These are phyloP conservation scores for Grosmannia clavigera DNA, from an alignment of 2,329 filamentous ascomycete genomes.

Conservation along the genomic window DNA sequence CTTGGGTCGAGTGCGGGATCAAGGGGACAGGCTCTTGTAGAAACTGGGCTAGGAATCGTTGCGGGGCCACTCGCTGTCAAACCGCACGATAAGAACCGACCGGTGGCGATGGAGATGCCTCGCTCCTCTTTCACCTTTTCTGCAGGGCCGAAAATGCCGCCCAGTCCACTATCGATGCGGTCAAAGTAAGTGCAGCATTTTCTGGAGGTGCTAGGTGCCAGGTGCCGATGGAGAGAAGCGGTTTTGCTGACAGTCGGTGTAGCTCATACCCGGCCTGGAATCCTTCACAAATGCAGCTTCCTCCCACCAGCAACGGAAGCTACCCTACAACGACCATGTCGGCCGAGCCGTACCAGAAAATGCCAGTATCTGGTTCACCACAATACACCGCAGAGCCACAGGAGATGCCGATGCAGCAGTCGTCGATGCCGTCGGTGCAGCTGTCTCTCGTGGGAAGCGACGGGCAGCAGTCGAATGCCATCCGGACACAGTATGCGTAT, in stretches of 20 bases:
- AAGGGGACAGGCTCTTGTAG: conserved; percentile 62
- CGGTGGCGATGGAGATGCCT: conserved; percentile 42
- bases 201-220: neutral
- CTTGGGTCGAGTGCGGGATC: conserved; percentile 65
- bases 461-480: conserved; percentile 30
- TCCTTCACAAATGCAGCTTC: conserved; percentile 32
- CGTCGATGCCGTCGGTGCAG: conserved; percentile 41
- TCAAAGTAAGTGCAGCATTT: conserved; percentile 39
- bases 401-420: conserved; percentile 39
- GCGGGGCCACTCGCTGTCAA: conserved; percentile 43
- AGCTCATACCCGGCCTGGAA: conserved; percentile 50
- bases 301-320: conserved; percentile 5
- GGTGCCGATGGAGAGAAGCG: neutral
- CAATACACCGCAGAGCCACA: conserved; percentile 38
- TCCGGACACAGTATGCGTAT: conserved; percentile 44
- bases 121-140: conserved; percentile 46
- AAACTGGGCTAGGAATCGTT: conserved; percentile 48
- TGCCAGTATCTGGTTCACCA: conserved; percentile 34
- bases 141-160: conserved; percentile 38
- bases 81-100: conserved; percentile 40
- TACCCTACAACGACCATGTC: conserved; percentile 38
- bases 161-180: conserved; percentile 41
- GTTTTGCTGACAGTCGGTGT: conserved; percentile 1
- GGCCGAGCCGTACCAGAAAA: conserved; percentile 39
- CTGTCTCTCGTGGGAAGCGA: conserved; percentile 37